Evolutionary conservation across 1,284 basidiomycete species (phyloP), one percentile per base, ranked within the genome.

Genomic region (Heterobasidion occidentale): DNA sequence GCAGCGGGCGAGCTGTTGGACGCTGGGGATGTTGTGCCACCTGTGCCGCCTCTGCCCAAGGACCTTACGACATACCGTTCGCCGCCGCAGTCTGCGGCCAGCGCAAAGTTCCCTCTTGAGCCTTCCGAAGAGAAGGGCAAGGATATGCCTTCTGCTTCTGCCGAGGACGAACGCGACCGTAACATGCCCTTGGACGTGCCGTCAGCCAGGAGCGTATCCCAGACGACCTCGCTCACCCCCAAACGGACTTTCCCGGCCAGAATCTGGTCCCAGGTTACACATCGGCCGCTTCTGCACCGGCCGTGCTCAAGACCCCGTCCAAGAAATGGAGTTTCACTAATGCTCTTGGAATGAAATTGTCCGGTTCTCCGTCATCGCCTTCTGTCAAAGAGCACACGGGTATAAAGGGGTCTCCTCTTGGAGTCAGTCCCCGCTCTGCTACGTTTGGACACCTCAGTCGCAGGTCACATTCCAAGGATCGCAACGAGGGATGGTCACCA

Each of bases 321-420:
- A 96, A 95, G 77, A 98, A 97, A 72, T 98, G 94, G 94, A 96
- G 93, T 65, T 92, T 98, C 71, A 92, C 92, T 7, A 90, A 83
- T 58, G 91, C 91, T 7, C 75, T 97, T n/a, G 94, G 89, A 63
- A 80, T 93, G 63, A 91, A 86, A 67, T 72, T 92, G 52, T 79
- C 84, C 19, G 78, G 78, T 59, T 84, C 84, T 33, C 80, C 86
- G 47, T 83, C 84, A n/a, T 74, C 76, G n/a, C 74, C 81, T 34
- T 79, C 81, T 5, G 71, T 74, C 67, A 75, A 70, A 62, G 78
- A 80, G 33, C 60, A 66, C 3, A 65, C 69, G 3, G 65, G 63
- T 42, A 61, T 64, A 47, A 74, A 80, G 70, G 71, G 76, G 56
- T 73, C 80, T 33, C 69, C 72, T 14, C 78, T 83, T 59, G 77